Base-by-base conservation (phyloP, 2,329 filamentous ascomycete species). In the Bipolaris zeicola region DNA sequence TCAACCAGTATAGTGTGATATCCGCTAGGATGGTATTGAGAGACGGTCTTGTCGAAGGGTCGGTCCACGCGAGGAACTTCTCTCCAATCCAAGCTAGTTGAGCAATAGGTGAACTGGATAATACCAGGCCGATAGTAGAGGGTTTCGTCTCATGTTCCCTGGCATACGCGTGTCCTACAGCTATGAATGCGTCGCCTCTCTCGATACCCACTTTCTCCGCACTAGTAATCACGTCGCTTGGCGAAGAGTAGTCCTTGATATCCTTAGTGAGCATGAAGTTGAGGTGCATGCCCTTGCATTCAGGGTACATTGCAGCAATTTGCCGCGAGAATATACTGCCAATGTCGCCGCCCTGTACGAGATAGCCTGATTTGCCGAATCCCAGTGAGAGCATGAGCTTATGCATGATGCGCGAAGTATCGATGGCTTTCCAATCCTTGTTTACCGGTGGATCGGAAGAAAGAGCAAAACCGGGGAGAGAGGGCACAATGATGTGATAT, bases 71-170 rank as follows among this genome's bases (percentile, higher is more conserved):
- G 0, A 83, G 69, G 53, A 83, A 82, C 66, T 86, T 86, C 62
- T 87, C 84, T 3, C 81, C 82, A 24, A 86, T 77, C 81, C 85
- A 89, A 6, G 81, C 79, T 2, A 89, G 76, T 18, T 88, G 65
- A 0, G 84, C 82, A 1, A 88, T 58, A 0, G 86, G 86, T 33
- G 76, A 85, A 4, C 81, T 75, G 3, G 79, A 75, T 1, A 88
- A 70, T 0, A 79, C 81, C 5, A 86, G 76, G 0, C 85, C 84
- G 42, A 87, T 82, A 0, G 85, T 88, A 0, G 79, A 76, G 0
- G 85, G 82, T 7, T 81, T 72, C 0, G 83, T 85, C 1, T 76
- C 82, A 51, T 88, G 86, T 65, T 82, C 77, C 0, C 76, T 49
- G 0, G 79, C 78, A 64, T 87, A 89, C 0, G 79, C 83, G 10